Evolutionary conservation across 352 stramenopile species (phyloP), one percentile per base, ranked within the genome.

Genomic region (Aphanomyces stellatus): DNA sequence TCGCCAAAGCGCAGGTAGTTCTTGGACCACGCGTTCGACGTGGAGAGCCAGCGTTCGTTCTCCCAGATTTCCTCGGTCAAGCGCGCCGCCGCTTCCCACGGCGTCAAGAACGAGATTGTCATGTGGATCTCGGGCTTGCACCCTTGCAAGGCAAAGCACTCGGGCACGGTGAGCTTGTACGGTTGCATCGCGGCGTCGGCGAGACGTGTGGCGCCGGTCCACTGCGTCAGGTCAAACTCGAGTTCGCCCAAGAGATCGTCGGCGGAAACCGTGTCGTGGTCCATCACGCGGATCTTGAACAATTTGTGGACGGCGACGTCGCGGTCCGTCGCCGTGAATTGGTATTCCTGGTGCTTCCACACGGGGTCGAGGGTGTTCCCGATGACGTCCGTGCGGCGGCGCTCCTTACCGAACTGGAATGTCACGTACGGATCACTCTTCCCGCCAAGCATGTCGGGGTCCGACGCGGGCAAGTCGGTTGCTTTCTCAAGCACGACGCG

Each of bases 61-160:
- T 67, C 60, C 43, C 43, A 67, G 28, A 67, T 51, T 34, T 67
- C 60, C 28, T 67, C 13, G n/a, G 60, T 67, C n/a, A 67, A 19
- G 17, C 37, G 48, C 19, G 60, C 40, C 5, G 60, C 60, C 6
- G 60, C 60, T 28, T 59, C 60, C 60, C 60, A 67, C 22, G 27
- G 37, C 7, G 41, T 59, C 37, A 67, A 30, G 35, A 65, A 65
- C 10, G 28, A 51, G 15, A 65, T 65, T 5, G 59, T 33, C 27
- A 65, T 37, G 30, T 65, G 35, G 28, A 65, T 10, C 25, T 53
- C 11, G 19, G 59, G 17, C 37, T 27, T 42, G 30, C 57, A 37
- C 28, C 19, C n/a, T 67, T 67, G 60, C 24, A 5, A 3, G 7
- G 24, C 60, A 2, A 37, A 67, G 19, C 19, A 17, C 24, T 41